These are phyloP conservation scores for Kodamaea jinghongensis DNA, from an alignment of 805 yeast species.

Conservation along the genomic window DNA sequence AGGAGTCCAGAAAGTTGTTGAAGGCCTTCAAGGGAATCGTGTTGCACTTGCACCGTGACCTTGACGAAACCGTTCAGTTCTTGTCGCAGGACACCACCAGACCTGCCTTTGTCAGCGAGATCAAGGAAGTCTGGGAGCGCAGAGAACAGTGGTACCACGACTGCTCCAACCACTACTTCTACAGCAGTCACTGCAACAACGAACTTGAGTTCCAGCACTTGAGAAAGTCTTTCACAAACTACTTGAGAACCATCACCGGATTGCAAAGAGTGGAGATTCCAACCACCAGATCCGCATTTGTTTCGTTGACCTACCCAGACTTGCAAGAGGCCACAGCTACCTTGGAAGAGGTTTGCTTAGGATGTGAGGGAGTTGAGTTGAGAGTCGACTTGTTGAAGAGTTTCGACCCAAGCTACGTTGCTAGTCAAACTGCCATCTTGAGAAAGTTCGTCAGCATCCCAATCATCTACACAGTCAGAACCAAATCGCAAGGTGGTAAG, in stretches of 20 bases:
- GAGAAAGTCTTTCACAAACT: slow-evolving; percentile 57
- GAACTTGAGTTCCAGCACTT: slow-evolving; percentile 54
- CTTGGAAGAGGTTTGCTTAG: slow-evolving; percentile 56
- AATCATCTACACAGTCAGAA: slow-evolving; percentile 76
- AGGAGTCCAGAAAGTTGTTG: slow-evolving; percentile 62
- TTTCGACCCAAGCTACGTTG: slow-evolving; percentile 53
- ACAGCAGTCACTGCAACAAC: slow-evolving; percentile 66
- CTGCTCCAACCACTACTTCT: slow-evolving; percentile 75
- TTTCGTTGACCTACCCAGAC: slow-evolving; percentile 70
- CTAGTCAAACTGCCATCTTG: slow-evolving; percentile 67
- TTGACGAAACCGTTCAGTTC: slow-evolving; percentile 74
- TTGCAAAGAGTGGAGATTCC: slow-evolving; percentile 38
- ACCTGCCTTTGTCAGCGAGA: slow-evolving; percentile 83
- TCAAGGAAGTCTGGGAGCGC: slow-evolving; percentile 77
- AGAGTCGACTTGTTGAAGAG: slow-evolving; percentile 69
- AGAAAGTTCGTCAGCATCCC: slow-evolving; percentile 69
- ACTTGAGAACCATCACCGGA: slow-evolving; percentile 64
- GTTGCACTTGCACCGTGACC: slow-evolving; percentile 84
- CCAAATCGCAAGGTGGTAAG: slow-evolving; percentile 76
- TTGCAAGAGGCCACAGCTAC: slow-evolving; percentile 43
- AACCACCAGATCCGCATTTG: slow-evolving; percentile 57
- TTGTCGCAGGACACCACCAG: slow-evolving; percentile 76
- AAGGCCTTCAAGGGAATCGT: slow-evolving; percentile 71
- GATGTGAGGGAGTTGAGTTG: slow-evolving; percentile 80
- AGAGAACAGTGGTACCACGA: slow-evolving; percentile 77